Evolutionary conservation across 2,329 filamentous ascomycete genomes (phyloP).

Genomic region (Hymenotorrendiella dingleyae): DNA sequence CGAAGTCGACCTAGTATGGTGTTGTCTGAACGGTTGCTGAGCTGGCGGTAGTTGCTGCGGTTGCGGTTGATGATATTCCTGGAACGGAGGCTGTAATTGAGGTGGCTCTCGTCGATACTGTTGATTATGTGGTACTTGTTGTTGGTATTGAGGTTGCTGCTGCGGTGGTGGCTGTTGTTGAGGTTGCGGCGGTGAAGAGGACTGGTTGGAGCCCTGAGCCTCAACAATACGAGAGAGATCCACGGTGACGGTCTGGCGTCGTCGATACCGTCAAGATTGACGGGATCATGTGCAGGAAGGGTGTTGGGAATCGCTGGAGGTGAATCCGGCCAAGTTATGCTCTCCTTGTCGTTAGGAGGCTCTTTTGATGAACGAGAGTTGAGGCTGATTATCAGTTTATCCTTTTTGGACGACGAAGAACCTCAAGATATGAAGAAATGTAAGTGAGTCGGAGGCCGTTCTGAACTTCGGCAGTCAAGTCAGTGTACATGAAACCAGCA

Average conservation of each 20-base stretch:
- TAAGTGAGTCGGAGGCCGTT: slow-evolving; percentile 10
- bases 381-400: slow-evolving; percentile 15
- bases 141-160: slow-evolving; percentile 18
- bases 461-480: slow-evolving; percentile 19
- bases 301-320: slow-evolving; percentile 12
- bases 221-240: slow-evolving; percentile 91
- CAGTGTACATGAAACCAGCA: slow-evolving; percentile 25
- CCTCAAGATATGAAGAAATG: slow-evolving; percentile 13
- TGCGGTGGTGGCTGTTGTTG: slow-evolving; percentile 32
- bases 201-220: slow-evolving; percentile 67
- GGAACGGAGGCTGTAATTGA: slow-evolving; percentile 30
- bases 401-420: slow-evolving; percentile 14
- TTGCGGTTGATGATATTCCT: not conserved
- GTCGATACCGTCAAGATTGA: slow-evolving; percentile 31
- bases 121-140: slow-evolving; percentile 34
- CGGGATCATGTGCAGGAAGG: slow-evolving; percentile 28
- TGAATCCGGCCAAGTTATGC: slow-evolving; percentile 5
- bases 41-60: slow-evolving; percentile 12
- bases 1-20: slow-evolving; percentile 24
- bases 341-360: slow-evolving; percentile 15
- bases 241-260: slow-evolving; percentile 62
- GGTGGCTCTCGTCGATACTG: slow-evolving; percentile 17
- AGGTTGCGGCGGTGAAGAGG: slow-evolving; percentile 41
- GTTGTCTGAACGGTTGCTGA: slow-evolving; percentile 31
- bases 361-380: slow-evolving; percentile 12